Evolutionary conservation across 306 rosid species (phyloP), one percentile per base, ranked within the genome.

Genomic region (Cicer judaicum): DNA sequence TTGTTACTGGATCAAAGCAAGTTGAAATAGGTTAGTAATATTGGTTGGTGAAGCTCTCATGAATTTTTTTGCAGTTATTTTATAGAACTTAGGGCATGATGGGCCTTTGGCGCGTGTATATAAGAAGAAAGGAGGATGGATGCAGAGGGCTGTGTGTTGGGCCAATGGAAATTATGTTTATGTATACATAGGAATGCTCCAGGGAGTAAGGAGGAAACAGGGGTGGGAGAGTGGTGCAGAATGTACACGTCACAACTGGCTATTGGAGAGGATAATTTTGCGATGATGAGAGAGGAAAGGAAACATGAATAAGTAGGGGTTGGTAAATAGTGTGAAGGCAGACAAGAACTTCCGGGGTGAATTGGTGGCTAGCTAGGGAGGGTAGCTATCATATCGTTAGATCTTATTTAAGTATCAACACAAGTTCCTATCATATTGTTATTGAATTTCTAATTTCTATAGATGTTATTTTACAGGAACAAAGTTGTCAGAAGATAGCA

Each of bases 1-100:
- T 91, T 81, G 95, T 94, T 49, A 92, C 95, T 2, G 98, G 98
- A 66, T 94, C 97, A 74, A 94, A 94, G 85, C 96, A 94, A 84
- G 91, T 94, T 66, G 98, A 94, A 87, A 90, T 94, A 70, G 98
- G 98, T 86, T 71, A 77, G 85, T 66, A 29, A 46, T 63, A 67
- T 71, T 79, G 62, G 55, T 80, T 77, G 67, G 55, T 63, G 79
- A 42, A 43, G 47, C 34, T 57, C 56, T 79, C 4, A 10, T 53
- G 9, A 21, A 10, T 46, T 64, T 54, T 71, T 74, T 59, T 29
- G 5, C 69, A 62, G 19, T 80, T 49, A 36, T 55, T 72, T 64
- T 65, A 29, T 5, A 66, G 57, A 59, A 64, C 56, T 56, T 24
- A 41, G 64, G 18, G 7, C 11, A 49, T 29, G 19, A 29, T 6